Evolutionary conservation across 2,329 filamentous ascomycete species (phyloP).

Genomic region (Colletotrichum gigasporum): DNA sequence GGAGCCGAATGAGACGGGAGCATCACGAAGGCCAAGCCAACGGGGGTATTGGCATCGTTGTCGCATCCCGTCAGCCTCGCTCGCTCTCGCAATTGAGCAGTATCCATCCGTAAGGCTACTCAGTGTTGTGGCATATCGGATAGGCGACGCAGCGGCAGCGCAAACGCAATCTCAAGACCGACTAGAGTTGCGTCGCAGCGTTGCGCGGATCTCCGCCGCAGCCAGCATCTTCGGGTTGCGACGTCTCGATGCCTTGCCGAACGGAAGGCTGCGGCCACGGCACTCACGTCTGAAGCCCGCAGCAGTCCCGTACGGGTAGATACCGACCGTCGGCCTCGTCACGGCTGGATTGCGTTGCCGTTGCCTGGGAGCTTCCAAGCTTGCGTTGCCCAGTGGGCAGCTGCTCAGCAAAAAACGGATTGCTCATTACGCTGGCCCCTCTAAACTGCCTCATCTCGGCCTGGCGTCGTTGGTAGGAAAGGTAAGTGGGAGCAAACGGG

Average conservation of each 20-base stretch:
- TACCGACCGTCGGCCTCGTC: slow-evolving; percentile 11
- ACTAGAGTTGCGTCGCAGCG: neutral
- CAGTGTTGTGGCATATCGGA: neutral
- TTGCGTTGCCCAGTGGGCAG: slow-evolving; percentile 17
- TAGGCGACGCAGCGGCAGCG: neutral
- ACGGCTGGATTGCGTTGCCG: slow-evolving; percentile 19
- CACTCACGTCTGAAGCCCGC: neutral
- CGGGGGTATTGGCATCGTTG: neutral
- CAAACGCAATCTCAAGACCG: slow-evolving; percentile 4
- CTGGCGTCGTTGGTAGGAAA: slow-evolving; percentile 14
- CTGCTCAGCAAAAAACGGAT: neutral
- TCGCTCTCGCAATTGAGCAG: neutral
- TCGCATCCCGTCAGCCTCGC: slow-evolving; percentile 17
- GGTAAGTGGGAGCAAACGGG: slow-evolving; percentile 23
- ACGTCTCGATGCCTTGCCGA: too few relatives aligned
- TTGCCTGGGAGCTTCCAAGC: slow-evolving; percentile 18
- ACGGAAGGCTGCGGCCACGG: too few relatives aligned
- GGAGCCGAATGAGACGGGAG: neutral
- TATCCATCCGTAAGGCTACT: too few relatives aligned
- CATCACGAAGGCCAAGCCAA: slow-evolving; percentile 2
- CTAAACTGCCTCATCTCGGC: slow-evolving; percentile 7
- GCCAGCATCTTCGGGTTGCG: neutral
- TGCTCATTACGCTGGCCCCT: neutral
- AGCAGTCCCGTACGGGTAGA: neutral
- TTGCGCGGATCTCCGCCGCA: slow-evolving; percentile 7